Conservation (phyloP, 768 basidiomycete species). For the Punctularia strigosozonata region DNA sequence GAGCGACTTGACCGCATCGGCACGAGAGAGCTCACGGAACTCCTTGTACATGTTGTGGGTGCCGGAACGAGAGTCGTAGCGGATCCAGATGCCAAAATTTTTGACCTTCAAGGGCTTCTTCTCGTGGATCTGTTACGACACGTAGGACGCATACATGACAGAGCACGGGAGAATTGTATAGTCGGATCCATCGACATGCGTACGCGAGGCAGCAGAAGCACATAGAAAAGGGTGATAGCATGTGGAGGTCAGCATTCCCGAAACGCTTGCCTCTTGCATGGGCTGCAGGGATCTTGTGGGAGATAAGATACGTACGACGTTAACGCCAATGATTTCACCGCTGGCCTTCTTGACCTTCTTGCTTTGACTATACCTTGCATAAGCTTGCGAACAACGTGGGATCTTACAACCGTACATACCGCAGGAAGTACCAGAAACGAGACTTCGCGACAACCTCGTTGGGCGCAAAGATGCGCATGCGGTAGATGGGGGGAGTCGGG, state of each 20-base stretch:
- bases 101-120: constrained; percentile 97
- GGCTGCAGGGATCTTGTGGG: constrained; percentile 33
- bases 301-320: constrained; percentile 70
- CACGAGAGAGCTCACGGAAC: constrained; percentile 91
- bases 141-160: constrained; percentile 11
- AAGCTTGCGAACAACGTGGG: background rate
- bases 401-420: constrained; percentile 30
- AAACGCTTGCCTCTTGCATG: constrained; percentile 85
- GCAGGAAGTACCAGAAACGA: constrained; percentile 99
- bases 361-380: constrained; percentile 51
- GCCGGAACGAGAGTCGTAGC: constrained; percentile 98
- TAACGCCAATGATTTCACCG: constrained; percentile 98
- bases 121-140: constrained; percentile 73
- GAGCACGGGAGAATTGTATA: too few species aligned
- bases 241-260: constrained; percentile 42
- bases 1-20: constrained; percentile 90
- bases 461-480: constrained; percentile 98
- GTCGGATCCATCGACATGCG: too few species aligned
- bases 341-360: constrained; percentile 99
- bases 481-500: constrained; percentile 95
- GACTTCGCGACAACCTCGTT: constrained; percentile 99
- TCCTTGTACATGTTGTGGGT: constrained; percentile 99
- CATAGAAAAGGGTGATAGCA: constrained; percentile 19
- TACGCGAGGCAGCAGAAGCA: too few species aligned
- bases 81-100: constrained; percentile 99